Percentiles rank a stretch among this genome's conserved stretches.
These are phyloP conservation scores for Xerocomus nothofagi DNA, from an alignment of 1,284 basidiomycete species.

Conservation along the genomic window DNA sequence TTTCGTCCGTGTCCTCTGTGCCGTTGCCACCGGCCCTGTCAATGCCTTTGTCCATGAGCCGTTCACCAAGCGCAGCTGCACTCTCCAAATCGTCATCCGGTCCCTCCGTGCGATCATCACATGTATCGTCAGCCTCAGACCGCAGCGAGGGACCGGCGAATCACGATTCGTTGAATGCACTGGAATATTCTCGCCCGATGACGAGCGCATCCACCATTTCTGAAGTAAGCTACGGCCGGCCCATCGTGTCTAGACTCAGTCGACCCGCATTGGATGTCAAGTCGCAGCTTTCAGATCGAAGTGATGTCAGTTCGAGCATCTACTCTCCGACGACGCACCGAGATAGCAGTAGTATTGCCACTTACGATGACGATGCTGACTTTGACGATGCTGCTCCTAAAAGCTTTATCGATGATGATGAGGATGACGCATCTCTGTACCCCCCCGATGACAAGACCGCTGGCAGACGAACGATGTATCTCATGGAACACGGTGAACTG, in stretches of 20 bases:
- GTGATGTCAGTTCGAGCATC: conserved; percentile 19
- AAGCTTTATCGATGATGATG: conserved; percentile 19
- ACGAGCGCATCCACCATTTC: conserved; percentile 24
- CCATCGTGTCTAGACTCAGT: conserved; percentile 9
- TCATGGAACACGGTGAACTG: conserved; percentile 29
- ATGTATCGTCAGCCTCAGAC: conserved; percentile 23
- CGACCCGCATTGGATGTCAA: conserved; percentile 1
- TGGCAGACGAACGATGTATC: conserved; percentile 37
- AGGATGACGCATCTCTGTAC: conserved; percentile 33
- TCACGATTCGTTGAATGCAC: conserved; percentile 7
- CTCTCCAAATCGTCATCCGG: conserved; percentile 35
- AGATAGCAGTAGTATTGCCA: conserved; percentile 16
- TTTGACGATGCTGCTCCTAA: conserved; percentile 19
- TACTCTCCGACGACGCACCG: conserved; percentile 18
- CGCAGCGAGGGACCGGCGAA: conserved; percentile 6
- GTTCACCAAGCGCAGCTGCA: conserved; percentile 21
- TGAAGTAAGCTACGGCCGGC: conserved; percentile 23
- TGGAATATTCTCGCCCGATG: conserved; percentile 19
- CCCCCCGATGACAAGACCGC: conserved; percentile 36
- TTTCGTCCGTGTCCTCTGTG: conserved; percentile 33
- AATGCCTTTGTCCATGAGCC: conserved; percentile 10
- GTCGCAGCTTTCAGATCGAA: conserved; percentile 22
- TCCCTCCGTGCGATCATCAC: conserved; percentile 27
- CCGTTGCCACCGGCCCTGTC: conserved; percentile 19
- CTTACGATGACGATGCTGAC: conserved; percentile 27